A percentile compares a stretch with the other conserved stretches of the same genome.
These are phyloP conservation scores for Coemansia sp. DNA, from an alignment of 192 early-diverging fungal genomes.

Conservation along the genomic window DNA sequence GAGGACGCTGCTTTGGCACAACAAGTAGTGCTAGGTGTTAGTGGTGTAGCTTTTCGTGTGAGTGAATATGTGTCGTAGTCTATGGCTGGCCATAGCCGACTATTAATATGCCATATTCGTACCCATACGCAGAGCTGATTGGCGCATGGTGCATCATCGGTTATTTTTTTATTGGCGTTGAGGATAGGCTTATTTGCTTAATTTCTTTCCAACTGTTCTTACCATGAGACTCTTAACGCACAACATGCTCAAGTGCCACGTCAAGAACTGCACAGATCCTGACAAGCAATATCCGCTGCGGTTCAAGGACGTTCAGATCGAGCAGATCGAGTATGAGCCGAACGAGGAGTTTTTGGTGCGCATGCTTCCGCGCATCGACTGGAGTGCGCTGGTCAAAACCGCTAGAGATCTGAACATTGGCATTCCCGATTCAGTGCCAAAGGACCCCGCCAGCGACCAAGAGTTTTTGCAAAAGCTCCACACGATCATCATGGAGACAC, in stretches of 20 bases:
- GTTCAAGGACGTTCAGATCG: conserved; percentile 78
- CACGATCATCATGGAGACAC: conserved; percentile 79
- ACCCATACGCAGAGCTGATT: neutral
- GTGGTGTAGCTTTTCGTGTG: neutral
- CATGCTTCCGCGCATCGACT: conserved; percentile 82
- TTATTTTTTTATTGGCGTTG: neutral
- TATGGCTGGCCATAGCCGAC: neutral
- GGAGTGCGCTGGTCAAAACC: conserved; percentile 64
- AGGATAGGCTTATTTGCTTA: neutral
- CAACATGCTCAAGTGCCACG: conserved; percentile 99
- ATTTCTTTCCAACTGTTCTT: neutral
- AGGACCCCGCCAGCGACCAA: conserved; percentile 30
- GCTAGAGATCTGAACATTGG: conserved; percentile 57
- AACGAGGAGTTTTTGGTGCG: conserved; percentile 81
- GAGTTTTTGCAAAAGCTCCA: conserved; percentile 70
- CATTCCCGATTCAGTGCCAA: conserved; percentile 33
- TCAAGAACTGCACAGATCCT: conserved; percentile 81
- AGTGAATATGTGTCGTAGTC: neutral
- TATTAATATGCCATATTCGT: neutral
- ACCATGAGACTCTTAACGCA: conserved; percentile 91
- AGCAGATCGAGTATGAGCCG: conserved; percentile 83
- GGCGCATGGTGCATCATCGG: neutral
- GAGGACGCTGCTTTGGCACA: conserved; percentile 78
- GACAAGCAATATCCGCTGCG: conserved; percentile 88
- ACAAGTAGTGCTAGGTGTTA: conserved; percentile 55